Conservation (phyloP, 23 red algal species). For the Gracilaria gracilis region DNA sequence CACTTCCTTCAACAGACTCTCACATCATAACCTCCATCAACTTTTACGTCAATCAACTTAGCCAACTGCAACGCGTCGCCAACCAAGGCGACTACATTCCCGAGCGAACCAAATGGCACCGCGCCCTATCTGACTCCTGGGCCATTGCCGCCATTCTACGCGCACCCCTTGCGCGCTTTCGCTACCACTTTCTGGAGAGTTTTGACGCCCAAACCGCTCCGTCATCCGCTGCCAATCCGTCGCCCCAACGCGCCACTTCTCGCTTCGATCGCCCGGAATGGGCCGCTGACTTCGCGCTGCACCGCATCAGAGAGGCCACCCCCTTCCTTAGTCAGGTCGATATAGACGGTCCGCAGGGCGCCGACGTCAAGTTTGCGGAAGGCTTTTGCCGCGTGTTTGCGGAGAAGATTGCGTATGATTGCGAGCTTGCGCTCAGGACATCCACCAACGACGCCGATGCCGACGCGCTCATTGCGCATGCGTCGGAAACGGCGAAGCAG, state of each 20-base stretch:
- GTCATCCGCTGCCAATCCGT: not conserved
- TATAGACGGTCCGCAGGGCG: slow-evolving; percentile 54
- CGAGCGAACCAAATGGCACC: slow-evolving; percentile 67
- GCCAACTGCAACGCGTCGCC: slow-evolving; percentile 61
- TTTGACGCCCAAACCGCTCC: not conserved
- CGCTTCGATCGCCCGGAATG: slow-evolving; percentile 81
- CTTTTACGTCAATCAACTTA: slow-evolving; percentile 60
- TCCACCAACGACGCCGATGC: slow-evolving; percentile 65
- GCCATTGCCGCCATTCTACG: slow-evolving; percentile 74
- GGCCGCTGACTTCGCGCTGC: slow-evolving; percentile 81
- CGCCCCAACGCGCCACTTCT: not conserved
- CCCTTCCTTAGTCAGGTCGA: slow-evolving; percentile 62
- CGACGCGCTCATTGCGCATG: slow-evolving; percentile 64
- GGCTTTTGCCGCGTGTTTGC: slow-evolving; percentile 78
- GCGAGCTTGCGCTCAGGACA: slow-evolving; percentile 56
- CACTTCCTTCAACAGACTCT: slow-evolving; percentile 38
- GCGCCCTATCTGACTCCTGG: slow-evolving; percentile 62
- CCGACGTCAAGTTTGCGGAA: slow-evolving; percentile 76
- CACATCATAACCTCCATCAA: slow-evolving; percentile 53
- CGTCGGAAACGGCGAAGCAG: slow-evolving; percentile 64
- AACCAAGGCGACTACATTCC: slow-evolving; percentile 41
- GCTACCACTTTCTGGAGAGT: slow-evolving; percentile 80
- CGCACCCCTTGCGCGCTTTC: slow-evolving; percentile 73
- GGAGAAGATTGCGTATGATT: slow-evolving; percentile 78
- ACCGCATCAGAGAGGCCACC: slow-evolving; percentile 66